Conservation (phyloP, 2,329 filamentous ascomycete genomes). For the Arthroderma sp. region DNA sequence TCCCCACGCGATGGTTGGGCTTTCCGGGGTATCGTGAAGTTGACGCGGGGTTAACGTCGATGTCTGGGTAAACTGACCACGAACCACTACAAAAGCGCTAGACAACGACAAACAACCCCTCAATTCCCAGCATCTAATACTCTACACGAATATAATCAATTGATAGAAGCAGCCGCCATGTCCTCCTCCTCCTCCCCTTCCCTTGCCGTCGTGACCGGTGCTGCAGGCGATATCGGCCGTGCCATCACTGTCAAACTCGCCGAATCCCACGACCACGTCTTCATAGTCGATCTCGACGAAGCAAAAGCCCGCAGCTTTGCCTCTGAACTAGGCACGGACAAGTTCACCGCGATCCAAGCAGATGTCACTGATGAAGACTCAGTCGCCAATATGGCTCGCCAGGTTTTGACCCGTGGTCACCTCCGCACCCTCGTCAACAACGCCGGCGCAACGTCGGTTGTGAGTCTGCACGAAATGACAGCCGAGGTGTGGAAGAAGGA, state of each 20-base stretch:
- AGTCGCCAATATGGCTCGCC: constrained; percentile 8
- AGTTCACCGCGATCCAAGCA: constrained; percentile 11
- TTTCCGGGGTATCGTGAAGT: too few relatives aligned
- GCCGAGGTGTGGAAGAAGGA: constrained; percentile 12
- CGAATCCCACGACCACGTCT: constrained; percentile 13
- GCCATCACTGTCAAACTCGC: constrained; percentile 15
- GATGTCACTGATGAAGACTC: constrained; percentile 15
- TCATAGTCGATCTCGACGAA: constrained; percentile 14
- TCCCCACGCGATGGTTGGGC: too few relatives aligned
- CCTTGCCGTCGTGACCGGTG: constrained; percentile 17
- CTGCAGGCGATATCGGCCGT: constrained; percentile 16
- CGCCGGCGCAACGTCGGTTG: constrained; percentile 15
- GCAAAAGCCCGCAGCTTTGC: constrained; percentile 8
- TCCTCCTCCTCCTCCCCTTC: too few relatives aligned
- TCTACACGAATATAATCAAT: too few relatives aligned
- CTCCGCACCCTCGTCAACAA: constrained; percentile 18
- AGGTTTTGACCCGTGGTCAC: constrained; percentile 6
- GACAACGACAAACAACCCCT: too few relatives aligned
- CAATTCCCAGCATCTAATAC: too few relatives aligned
- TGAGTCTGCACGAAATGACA: constrained; percentile 14
- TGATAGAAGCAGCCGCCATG: too few relatives aligned
- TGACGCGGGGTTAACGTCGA: too few relatives aligned
- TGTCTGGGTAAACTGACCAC: too few relatives aligned
- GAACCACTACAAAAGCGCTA: too few relatives aligned
- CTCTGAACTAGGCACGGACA: constrained; percentile 9